Evolutionary conservation across 1,139 yeast genomes (phyloP), one percentile per base, ranked within the genome.

Genomic region (Hyphopichia khmerensis): DNA sequence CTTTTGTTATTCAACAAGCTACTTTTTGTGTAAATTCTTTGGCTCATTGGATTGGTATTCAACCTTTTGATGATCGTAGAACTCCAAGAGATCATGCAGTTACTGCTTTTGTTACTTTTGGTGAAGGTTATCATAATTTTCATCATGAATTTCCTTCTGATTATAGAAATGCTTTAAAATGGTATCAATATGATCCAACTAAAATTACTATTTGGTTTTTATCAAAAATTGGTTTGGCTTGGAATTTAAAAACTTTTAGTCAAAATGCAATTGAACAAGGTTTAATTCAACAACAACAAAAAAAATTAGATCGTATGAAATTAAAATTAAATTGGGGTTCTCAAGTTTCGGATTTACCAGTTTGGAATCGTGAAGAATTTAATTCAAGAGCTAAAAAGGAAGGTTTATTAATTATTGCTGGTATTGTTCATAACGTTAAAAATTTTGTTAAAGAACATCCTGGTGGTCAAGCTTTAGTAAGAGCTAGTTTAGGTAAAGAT

Each of bases 161-260:
- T 74, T 93, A 93, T 80, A 83, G 99, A 77, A 93, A 93, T 63
- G 99, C 99, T 39, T 80, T 93, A 64, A 87, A 83, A 69, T 95
- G 99, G 99, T 93, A 87, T 77, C 99, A 95, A 79, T 93, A 86
- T 68, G 99, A 93, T 67, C 99, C 99, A 53, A 93, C 98, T 53
- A 93, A 93, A 79, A 62, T 85, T 47, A 62, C 81, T 48, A 91
- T 93, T 63, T 89, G 81, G 75, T 39, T 67, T 35, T 69, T 80
- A 59, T 86, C 91, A 45, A 80, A 84, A 65, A 54, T 91, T 36
- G 99, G 99, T 27, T 72, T 93, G 45, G 91, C 98, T 36, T 87
- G 82, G 73, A 87, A 90, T 75, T 79, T 93, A 72, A 91, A 93
- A 73, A 88, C 85, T 43, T 93, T 93, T 68, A 87, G 96, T 21